Percentiles rank a stretch among this genome's conserved stretches.
These are phyloP conservation scores for Fusarium albidum DNA, from an alignment of 2,329 filamentous ascomycete species.

Conservation along the genomic window DNA sequence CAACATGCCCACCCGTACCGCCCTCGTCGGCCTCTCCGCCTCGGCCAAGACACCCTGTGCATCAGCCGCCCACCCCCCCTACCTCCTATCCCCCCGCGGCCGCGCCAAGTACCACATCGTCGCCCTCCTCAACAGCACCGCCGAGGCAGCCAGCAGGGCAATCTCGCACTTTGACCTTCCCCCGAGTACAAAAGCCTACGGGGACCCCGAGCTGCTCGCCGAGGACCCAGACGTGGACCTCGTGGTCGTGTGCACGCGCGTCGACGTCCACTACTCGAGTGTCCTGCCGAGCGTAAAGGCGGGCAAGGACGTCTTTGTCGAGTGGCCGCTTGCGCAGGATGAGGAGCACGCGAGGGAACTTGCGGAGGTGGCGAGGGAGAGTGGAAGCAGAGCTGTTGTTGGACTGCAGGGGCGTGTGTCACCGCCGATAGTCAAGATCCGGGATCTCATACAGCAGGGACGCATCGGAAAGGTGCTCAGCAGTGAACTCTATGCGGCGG, in stretches of 20 bases:
- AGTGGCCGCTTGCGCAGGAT: constrained; percentile 65
- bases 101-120: constrained; percentile 56
- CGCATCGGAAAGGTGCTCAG: constrained; percentile 62
- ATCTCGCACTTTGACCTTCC: constrained; percentile 54
- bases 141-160: constrained; percentile 53
- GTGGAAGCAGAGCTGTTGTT: constrained; percentile 52
- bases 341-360: constrained; percentile 52
- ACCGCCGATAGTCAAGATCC: constrained; percentile 54
- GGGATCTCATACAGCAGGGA: constrained; percentile 53
- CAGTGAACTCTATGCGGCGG: constrained; percentile 52
- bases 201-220: constrained; percentile 57
- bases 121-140: constrained; percentile 60
- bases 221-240: constrained; percentile 60
- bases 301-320: constrained; percentile 62
- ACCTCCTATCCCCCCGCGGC: constrained; percentile 58
- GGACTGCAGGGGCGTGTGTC: constrained; percentile 60
- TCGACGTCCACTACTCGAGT: constrained; percentile 59
- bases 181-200: constrained; percentile 55
- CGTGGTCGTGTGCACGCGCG: constrained; percentile 62
- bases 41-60: constrained; percentile 65
- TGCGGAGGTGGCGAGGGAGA: constrained; percentile 43
- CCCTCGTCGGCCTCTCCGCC: constrained; percentile 66
- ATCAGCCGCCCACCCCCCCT: constrained; percentile 64
- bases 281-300: constrained; percentile 56
- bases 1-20: constrained; percentile 64